phyloP scores from a whole-genome alignment of 495 filamentous ascomycete species.

The Penicillium egyptiacum region DNA sequence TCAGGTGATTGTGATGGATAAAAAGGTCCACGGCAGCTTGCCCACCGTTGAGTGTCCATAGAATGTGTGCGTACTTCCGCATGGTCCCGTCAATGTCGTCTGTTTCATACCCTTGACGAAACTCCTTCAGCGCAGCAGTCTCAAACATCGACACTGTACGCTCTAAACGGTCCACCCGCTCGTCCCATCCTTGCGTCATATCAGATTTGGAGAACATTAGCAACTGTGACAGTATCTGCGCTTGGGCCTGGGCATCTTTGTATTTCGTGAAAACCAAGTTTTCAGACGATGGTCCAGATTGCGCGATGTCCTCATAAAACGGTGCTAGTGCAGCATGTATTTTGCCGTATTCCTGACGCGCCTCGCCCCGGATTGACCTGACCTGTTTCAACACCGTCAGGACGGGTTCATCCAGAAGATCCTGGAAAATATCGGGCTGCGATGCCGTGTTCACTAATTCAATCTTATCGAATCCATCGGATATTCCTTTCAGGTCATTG shows the following conservation, averaged over 20 bases:
- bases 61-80: slow-evolving; percentile 83
- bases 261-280: slow-evolving; percentile 83
- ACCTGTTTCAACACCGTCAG: slow-evolving; percentile 66
- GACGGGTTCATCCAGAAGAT: slow-evolving; percentile 43
- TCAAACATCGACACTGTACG: slow-evolving; percentile 84
- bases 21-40: slow-evolving; percentile 76
- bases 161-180: slow-evolving; percentile 67
- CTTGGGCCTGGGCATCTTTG: slow-evolving; percentile 83
- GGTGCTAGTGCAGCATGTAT: slow-evolving; percentile 85
- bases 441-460: slow-evolving; percentile 41
- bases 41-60: slow-evolving; percentile 80
- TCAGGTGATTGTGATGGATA: slow-evolving; percentile 81
- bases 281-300: slow-evolving; percentile 71
- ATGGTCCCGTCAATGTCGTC: slow-evolving; percentile 86
- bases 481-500: slow-evolving; percentile 34
- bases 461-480: slow-evolving; percentile 70
- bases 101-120: slow-evolving; percentile 86
- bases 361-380: slow-evolving; percentile 79
- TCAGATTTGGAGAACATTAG: slow-evolving; percentile 77
- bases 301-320: slow-evolving; percentile 80
- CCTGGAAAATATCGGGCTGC: slow-evolving; percentile 17
- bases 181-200: slow-evolving; percentile 67
- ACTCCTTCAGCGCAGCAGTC: slow-evolving; percentile 84
- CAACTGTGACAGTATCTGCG: slow-evolving; percentile 80
- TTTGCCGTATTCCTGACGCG: slow-evolving; percentile 86